Base-by-base conservation (phyloP, 179 eudicot genomes). In the Silene noctiflora region DNA sequence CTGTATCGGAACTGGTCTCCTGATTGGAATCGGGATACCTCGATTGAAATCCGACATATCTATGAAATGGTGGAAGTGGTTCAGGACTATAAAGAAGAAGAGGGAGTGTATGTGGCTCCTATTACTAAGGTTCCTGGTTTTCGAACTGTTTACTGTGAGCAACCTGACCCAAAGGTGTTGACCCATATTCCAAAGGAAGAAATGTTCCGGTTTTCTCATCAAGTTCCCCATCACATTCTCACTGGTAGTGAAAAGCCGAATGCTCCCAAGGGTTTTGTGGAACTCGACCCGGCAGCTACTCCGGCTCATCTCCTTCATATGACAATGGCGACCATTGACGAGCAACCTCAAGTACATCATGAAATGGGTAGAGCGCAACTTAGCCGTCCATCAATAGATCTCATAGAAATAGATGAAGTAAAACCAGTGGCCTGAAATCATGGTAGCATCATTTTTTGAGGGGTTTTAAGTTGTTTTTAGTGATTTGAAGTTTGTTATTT, bases 11-110 rank as follows among this genome's bases (percentile, higher is more conserved):
- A 93, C 67, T 93, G 98, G 98, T 88, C 98, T 65, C 83, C 88
- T 0, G 88, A 87, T 78, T 93, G 98, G 98, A 70, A 85, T 74
- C 75, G 75, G 69, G 73, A 80, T 7, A 90, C 91, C 33, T 88
- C 96, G 0, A 85, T 80, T 20, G 83, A 86, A 29, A 84, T 86
- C 69, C 86, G 84, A 79, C 96, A 87, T 78, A 85, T 79, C 72
- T 93, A 93, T 72, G 93, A 91, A 74, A 90, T 93, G 97, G 98
- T 93, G 46, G 98, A 93, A 84, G 91, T 93, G 80, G 83, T 93
- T 33, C 84, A 80, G 31, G 89, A 90, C 80, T 93, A 91, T 63
- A 81, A 81, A 6, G 93, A 88, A 55, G 89, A 86, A 12, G 63
- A 59, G 4, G 87, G 87, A 14, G 81, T 84, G 59, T n/a, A 35